Evolutionary conservation across 352 stramenopile species (phyloP), one percentile per base, ranked within the genome.

Genomic region (Phytophthora pluvialis): DNA sequence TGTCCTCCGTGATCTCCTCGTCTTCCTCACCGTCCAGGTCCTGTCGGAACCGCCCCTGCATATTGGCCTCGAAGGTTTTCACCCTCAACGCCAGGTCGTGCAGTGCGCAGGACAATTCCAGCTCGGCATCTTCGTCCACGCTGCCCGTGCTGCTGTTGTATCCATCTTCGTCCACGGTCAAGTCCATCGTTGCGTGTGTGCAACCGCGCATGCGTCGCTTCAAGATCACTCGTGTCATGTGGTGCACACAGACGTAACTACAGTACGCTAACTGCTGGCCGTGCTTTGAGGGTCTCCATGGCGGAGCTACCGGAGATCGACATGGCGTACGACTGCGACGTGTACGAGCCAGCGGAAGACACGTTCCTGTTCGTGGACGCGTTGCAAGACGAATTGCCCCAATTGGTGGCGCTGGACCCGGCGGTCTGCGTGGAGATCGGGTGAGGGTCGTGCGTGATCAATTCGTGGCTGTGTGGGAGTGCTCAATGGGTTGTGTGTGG

Each of bases 281-380:
- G 38, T 39, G 40, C 51, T 50, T 67, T 49, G 49, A 47, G 32
- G 39, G 3, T 51, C 18, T 32, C 45, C 32, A 79, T 76, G 71
- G 64, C 84, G 42, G 68, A 75, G 51, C 63, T 93, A 50, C 84
- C 84, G 29, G 67, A 86, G 72, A 89, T 91, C 62, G 77, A 89
- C 56, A 89, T 91, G 80, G 67, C 79, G 38, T 93, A 86, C 75
- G 80, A 88, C 70, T 84, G 74, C 69, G 78, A 98, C 56, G 95
- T 99, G 25, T 99, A 99, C 77, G 97, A 99, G 77, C 97, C 97
- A 21, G 89, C 90, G 13, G 97, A 99, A 56, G 97, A 99, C 75
- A 99, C 97, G 13, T 99, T 96, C 67, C 73, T 99, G 15, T 90
- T 99, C 28, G 69, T 99, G 15, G 97, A 99, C 67, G 95, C 93